A percentile compares a stretch with the other conserved stretches of the same genome.
These are phyloP conservation scores for Gynostemma pentaphyllum DNA, from an alignment of 306 rosid species.

Conservation along the genomic window DNA sequence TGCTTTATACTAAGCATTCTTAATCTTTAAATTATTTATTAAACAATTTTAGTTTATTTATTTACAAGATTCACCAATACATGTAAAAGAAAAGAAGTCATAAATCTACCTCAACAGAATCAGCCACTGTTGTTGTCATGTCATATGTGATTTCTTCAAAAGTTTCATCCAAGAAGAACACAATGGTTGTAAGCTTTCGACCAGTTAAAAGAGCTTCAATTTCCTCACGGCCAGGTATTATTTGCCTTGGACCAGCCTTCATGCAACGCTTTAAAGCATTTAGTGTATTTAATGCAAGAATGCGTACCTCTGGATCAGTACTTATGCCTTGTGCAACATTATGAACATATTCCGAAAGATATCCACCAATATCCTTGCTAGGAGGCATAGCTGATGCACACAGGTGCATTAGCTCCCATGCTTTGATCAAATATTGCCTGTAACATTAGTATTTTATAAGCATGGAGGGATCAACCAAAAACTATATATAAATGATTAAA, in stretches of 20 bases:
- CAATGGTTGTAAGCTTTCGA: slow-evolving; percentile 83
- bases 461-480: neutral
- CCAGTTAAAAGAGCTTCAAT: slow-evolving; percentile 76
- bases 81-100: slow-evolving; percentile 2
- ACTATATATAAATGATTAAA: no score
- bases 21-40: no score
- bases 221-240: slow-evolving; percentile 83
- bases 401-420: slow-evolving; percentile 89
- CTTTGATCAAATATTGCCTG: slow-evolving; percentile 75
- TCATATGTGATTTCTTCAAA: slow-evolving; percentile 92
- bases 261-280: slow-evolving; percentile 81
- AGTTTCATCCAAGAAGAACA: slow-evolving; percentile 88
- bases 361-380: slow-evolving; percentile 76
- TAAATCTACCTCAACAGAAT: slow-evolving; percentile 77
- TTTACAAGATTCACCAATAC: neutral
- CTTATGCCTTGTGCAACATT: slow-evolving; percentile 47
- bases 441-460: slow-evolving; percentile 7
- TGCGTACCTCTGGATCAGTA: slow-evolving; percentile 62
- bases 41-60: neutral
- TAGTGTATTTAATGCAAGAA: slow-evolving; percentile 61
- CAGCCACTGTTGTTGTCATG: slow-evolving; percentile 87
- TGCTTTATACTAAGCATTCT: neutral
- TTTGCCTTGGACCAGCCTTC: slow-evolving; percentile 91
- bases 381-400: slow-evolving; percentile 96
- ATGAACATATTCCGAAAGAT: slow-evolving; percentile 82